A percentile compares a stretch with the other conserved stretches of the same genome.
phyloP scores from a whole-genome alignment of 352 stramenopile species.

The Thalassiosira exigua region DNA sequence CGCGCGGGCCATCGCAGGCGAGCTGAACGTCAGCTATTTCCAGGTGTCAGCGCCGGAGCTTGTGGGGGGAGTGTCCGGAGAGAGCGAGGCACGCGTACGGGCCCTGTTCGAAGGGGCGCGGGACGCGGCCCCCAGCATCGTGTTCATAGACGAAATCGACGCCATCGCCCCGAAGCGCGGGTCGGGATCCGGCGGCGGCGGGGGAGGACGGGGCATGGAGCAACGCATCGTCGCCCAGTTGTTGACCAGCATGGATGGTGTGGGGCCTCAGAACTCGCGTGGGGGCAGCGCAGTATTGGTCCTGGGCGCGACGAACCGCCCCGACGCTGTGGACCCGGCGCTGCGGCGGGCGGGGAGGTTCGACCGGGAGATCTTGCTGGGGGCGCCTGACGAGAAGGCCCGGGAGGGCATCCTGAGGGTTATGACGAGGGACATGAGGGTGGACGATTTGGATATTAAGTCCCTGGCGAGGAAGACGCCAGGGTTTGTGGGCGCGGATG shows the following conservation, averaged over 20 bases:
- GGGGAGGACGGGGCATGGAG: constrained; percentile 90
- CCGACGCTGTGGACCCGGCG: constrained; percentile 96
- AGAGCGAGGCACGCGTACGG: constrained; percentile 86
- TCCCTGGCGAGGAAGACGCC: constrained; percentile 92
- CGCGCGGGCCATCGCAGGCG: constrained; percentile 96
- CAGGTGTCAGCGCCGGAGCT: constrained; percentile 81
- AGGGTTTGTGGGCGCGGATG: constrained; percentile 97
- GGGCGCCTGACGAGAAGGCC: constrained; percentile 95
- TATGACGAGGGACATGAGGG: constrained; percentile 92
- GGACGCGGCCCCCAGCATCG: constrained; percentile 96
- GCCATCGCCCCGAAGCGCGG: constrained; percentile 97
- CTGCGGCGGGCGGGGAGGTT: constrained; percentile 96
- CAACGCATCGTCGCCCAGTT: constrained; percentile 93
- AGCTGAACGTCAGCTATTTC: constrained; percentile 84
- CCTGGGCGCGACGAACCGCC: constrained; percentile 96
- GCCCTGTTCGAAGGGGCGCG: constrained; percentile 93
- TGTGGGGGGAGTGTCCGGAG: constrained; percentile 82
- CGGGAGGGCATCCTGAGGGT: constrained; percentile 94
- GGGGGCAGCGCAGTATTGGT: constrained; percentile 89
- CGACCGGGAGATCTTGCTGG: constrained; percentile 97
- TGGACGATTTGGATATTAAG: constrained; percentile 93
- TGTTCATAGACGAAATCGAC: constrained; percentile 99
- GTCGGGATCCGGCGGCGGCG: constrained; percentile 77
- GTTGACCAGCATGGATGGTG: constrained; percentile 80
- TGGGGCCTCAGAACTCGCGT: constrained; percentile 70